Base-by-base conservation (phyloP, 1,139 yeast species). In the Saccharomycopsis crataegensis region DNA sequence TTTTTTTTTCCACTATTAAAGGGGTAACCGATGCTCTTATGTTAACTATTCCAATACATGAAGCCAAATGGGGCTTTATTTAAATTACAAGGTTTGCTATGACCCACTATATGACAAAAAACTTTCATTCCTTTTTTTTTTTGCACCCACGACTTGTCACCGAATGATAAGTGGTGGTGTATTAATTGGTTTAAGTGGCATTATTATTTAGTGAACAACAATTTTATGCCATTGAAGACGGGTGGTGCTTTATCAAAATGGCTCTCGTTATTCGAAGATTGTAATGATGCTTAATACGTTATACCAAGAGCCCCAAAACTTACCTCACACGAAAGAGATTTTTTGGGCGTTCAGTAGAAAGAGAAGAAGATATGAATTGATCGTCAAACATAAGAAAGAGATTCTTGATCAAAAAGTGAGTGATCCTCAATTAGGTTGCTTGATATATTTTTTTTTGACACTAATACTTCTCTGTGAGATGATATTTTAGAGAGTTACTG, bases 181-280 rank as follows among this genome's bases (percentile, higher is more conserved):
- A 83, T 60, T 99, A 94, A 64, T 78, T 94, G 58, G 91, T 94
- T 59, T 74, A 99, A 60, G 96, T 90, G 14, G 97, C 98, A 0
- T 97, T 93, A 1, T 72, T 93, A 59, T 91, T 99, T 98, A 96
- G 89, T 63, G 99, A 94, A 65, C 86, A 86, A 66, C 94, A 99
- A 99, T 91, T 91, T 62, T 98, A 91, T 70, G 98, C 96, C 1
- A 73, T 94, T 43, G 99, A 94, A 66, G 97, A 93, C 71, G 99
- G 0, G 90, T 96, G 3, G 76, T 97, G 57, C 78, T 87, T 54
- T 94, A 86, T 72, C 93, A 90, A 68, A 96, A 96, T 41, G 99
- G 94, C 59, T 94, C 89, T 62, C 89, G 93, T 64, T 86, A 94
- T 8, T 96, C 90, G 56, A 90, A 89, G 66, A 94, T 93, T 98